Percentiles rank a stretch among this genome's conserved stretches.
These are phyloP conservation scores for Colletotrichum neosansevieriae DNA, from an alignment of 2,329 filamentous ascomycete species.

Conservation along the genomic window DNA sequence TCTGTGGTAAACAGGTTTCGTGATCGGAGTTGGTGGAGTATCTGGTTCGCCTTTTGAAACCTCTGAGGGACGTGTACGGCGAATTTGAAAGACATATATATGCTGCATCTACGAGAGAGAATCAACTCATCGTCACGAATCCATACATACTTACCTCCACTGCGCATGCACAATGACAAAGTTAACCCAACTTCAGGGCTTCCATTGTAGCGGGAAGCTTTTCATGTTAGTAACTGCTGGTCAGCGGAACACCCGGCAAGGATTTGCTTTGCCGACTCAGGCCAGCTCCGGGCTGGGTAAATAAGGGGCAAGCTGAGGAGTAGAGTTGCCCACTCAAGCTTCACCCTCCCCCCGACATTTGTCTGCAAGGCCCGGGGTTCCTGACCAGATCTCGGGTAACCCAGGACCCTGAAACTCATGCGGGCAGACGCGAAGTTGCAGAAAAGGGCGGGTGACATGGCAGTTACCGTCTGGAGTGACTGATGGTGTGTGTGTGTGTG, in stretches of 20 bases:
- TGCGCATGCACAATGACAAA: neutral
- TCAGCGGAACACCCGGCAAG: slow-evolving; percentile 14
- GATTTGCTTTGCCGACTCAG: neutral
- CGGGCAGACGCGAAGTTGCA: slow-evolving; percentile 25
- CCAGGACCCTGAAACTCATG: slow-evolving; percentile 26
- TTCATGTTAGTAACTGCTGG: neutral
- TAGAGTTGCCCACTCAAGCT: neutral
- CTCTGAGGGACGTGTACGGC: slow-evolving; percentile 2
- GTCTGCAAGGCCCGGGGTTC: slow-evolving; percentile 18
- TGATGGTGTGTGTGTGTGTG: too few species aligned
- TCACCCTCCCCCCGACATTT: slow-evolving; percentile 1
- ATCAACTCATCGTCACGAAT: slow-evolving; percentile 27
- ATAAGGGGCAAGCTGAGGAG: slow-evolving; percentile 1
- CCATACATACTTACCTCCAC: slow-evolving; percentile 18
- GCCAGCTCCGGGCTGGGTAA: neutral
- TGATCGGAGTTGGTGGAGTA: slow-evolving; percentile 31
- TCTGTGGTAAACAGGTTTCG: neutral
- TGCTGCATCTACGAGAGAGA: slow-evolving; percentile 18
- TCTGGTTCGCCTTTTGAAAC: slow-evolving; percentile 19
- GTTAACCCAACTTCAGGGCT: neutral
- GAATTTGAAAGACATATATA: slow-evolving; percentile 28
- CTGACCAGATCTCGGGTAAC: slow-evolving; percentile 12
- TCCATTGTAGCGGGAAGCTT: slow-evolving; percentile 5
- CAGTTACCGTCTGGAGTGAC: neutral
- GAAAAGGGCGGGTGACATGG: neutral